Evolutionary conservation across 2,329 filamentous ascomycete genomes (phyloP).

Genomic region (Phoma sp.): DNA sequence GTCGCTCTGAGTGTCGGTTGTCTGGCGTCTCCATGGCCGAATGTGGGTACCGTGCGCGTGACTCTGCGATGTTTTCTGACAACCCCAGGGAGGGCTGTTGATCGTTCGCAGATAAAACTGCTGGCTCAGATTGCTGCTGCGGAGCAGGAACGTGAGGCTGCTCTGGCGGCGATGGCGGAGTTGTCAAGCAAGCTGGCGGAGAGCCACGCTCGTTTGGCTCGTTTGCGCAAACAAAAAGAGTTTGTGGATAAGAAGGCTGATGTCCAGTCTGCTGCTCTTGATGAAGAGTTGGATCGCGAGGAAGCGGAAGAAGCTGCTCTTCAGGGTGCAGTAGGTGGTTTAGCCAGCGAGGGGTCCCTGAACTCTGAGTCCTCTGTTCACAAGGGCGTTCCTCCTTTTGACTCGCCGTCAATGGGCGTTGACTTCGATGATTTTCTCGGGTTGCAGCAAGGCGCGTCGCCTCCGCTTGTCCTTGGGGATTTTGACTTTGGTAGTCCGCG

Average conservation of each 20-base stretch:
- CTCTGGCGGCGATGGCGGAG: neutral
- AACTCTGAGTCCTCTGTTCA: too few relatives aligned
- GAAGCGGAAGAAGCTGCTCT: neutral
- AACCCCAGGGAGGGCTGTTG: neutral
- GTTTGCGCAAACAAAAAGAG: slow-evolving; percentile 4
- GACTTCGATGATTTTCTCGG: slow-evolving; percentile 1
- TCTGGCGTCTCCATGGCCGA: neutral
- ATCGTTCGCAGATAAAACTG: neutral
- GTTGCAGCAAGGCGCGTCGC: neutral
- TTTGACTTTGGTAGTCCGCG: slow-evolving; percentile 7
- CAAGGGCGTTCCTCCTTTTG: neutral
- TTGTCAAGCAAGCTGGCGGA: neutral
- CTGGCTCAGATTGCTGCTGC: neutral
- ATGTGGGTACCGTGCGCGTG: neutral
- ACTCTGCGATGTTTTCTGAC: neutral
- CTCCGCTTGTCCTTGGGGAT: neutral
- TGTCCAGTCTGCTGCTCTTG: neutral
- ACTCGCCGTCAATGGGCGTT: neutral
- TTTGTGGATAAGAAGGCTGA: neutral
- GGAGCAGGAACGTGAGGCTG: neutral
- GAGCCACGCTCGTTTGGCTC: neutral
- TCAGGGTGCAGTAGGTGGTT: too few relatives aligned
- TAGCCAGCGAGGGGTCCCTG: too few relatives aligned
- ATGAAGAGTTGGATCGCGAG: neutral
- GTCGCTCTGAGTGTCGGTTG: neutral